Evolutionary conservation across 2,329 filamentous ascomycete genomes (phyloP), one percentile per base, ranked within the genome.

Genomic region (Incumbomyces delicatus): DNA sequence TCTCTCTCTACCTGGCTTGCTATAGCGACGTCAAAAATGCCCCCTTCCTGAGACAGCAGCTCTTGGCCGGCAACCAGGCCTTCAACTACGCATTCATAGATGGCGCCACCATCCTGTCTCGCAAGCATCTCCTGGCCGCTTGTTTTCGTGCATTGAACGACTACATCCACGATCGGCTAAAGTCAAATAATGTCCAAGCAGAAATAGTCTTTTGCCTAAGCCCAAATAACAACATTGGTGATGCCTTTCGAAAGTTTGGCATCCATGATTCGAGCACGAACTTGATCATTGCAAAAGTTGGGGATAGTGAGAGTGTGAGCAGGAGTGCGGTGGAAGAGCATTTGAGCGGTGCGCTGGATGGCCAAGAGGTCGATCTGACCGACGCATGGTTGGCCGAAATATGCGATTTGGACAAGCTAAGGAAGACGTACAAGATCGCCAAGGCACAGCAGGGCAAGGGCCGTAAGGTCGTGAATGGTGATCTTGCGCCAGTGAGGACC

Each of bases 31-130:
- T 96, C 47, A 63, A 76, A 51, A 98, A 98, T 63, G 77, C 87
- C 10, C 66, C 76, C 1, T 88, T 83, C 60, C 72, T 98, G 36
- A 83, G 88, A 44, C 73, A 82, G 56, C 89, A 95, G 67, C 78
- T 98, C 4, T 73, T 96, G n/a, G 76, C 79, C 5, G 85, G 86
- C 44, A 95, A 96, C 61, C 61, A 78, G 10, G 81, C 83, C 7
- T 96, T 89, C 58, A 88, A 96, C 66, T 96, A 96, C 71, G 88
- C 89, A 30, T 85, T 98, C 55, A 77, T 98, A 39, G 90, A 98
- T 67, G 88, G 88, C 16, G 80, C 78, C 38, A 78, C 85, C 63
- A 83, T 94, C 48, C 64, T 88, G 18, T 88, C 86, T 1, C 74
- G 81, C 29, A 68, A 74, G 5, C 88, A 94, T 56, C 69, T 87